Evolutionary conservation across 2,329 filamentous ascomycete genomes (phyloP).

Genomic region (Trichoderma hamatum): DNA sequence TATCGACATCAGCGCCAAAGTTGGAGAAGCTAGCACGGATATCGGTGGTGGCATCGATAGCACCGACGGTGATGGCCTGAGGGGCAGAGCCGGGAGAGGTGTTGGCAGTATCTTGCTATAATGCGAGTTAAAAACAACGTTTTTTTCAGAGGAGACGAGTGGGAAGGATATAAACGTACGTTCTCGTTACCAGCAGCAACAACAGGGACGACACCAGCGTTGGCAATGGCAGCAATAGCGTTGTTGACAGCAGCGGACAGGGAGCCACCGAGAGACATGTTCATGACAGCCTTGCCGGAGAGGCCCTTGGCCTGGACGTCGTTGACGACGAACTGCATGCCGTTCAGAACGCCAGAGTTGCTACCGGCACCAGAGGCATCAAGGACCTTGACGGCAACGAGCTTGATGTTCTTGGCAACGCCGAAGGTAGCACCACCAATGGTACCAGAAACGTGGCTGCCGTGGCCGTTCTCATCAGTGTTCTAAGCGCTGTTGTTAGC

Average conservation of each 20-base stretch:
- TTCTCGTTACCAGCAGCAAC: slow-evolving; percentile 65
- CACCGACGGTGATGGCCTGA: slow-evolving; percentile 63
- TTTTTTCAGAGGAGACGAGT: background rate
- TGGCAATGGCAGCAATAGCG: slow-evolving; percentile 54
- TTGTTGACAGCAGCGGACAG: slow-evolving; percentile 55
- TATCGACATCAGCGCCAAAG: slow-evolving; percentile 56
- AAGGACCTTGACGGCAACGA: slow-evolving; percentile 66
- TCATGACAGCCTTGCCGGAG: slow-evolving; percentile 61
- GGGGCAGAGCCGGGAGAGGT: slow-evolving; percentile 58
- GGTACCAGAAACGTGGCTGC: slow-evolving; percentile 65
- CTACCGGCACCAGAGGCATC: slow-evolving; percentile 45
- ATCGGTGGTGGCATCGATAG: slow-evolving; percentile 57
- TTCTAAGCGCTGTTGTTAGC: slow-evolving; percentile 38
- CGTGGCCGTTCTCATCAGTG: slow-evolving; percentile 64
- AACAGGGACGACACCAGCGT: slow-evolving; percentile 57
- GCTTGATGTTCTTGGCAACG: slow-evolving; percentile 60
- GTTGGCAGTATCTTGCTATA: slow-evolving; percentile 50
- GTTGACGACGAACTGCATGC: slow-evolving; percentile 59
- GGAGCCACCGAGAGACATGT: slow-evolving; percentile 63
- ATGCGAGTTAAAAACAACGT: background rate
- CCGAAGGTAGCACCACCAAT: slow-evolving; percentile 64
- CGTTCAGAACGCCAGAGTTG: slow-evolving; percentile 54
- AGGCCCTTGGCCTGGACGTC: slow-evolving; percentile 48
- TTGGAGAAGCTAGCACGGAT: slow-evolving; percentile 59
- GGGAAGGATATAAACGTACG: slow-evolving; percentile 34